Percentiles rank a stretch among this genome's conserved stretches.
These are phyloP conservation scores for Yarrowia sp. DNA, from an alignment of 805 yeast genomes.

Conservation along the genomic window DNA sequence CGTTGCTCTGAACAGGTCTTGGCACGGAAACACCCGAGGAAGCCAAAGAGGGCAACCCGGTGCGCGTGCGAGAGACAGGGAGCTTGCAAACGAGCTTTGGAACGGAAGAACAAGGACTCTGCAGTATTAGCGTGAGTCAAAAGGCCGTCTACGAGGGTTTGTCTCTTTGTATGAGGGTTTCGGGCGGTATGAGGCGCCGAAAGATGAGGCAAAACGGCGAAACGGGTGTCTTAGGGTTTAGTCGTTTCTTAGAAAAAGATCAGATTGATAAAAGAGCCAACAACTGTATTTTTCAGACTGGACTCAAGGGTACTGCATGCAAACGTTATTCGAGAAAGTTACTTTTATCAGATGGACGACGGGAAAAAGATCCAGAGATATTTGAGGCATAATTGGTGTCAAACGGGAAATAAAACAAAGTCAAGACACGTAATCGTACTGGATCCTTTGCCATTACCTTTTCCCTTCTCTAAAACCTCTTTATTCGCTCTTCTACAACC, in stretches of 20 bases:
- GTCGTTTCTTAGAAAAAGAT: neutral
- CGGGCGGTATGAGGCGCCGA: neutral
- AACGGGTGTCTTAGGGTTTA: neutral
- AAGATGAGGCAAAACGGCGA: neutral
- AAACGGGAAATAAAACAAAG: too few species aligned
- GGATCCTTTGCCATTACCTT: too few species aligned
- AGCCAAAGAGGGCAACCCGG: constrained; percentile 1
- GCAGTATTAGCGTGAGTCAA: neutral
- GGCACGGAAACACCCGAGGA: neutral
- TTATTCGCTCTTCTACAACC: neutral
- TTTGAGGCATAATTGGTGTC: too few species aligned
- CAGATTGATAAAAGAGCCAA: neutral
- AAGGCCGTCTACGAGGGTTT: neutral
- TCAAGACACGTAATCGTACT: too few species aligned
- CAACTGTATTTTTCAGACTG: constrained; percentile 14
- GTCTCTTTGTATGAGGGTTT: neutral
- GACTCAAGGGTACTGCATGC: constrained; percentile 7
- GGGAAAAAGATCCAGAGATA: too few species aligned
- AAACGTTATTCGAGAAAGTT: neutral
- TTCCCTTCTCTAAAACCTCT: too few species aligned
- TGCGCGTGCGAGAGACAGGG: neutral
- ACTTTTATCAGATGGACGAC: constrained; percentile 13
- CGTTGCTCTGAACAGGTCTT: neutral
- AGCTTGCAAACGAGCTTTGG: neutral
- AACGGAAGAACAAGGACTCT: neutral